Base-by-base conservation (phyloP, 768 basidiomycete genomes). In the Albatrellus ellisii region DNA sequence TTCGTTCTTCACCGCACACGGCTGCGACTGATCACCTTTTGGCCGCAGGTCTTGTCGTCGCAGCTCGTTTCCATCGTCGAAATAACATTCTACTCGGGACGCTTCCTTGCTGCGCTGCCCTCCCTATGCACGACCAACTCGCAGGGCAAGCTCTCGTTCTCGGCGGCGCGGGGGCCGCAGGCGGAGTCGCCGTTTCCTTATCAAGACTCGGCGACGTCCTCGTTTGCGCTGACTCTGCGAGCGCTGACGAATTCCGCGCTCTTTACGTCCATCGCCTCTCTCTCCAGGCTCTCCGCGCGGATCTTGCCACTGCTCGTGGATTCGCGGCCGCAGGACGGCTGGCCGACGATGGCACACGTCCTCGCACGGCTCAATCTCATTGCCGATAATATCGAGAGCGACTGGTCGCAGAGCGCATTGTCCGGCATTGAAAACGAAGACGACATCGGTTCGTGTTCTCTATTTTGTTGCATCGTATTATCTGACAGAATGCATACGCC, bases 71-170 rank as follows among this genome's bases (percentile, higher is more conserved):
- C 69, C 0, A 69, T 69, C 8, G 69, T 81, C 42, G 61, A 67
- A 18, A 59, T 67, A n/a, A 58, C 77, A 0, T 82, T 82, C 52
- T 62, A 62, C 8, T 61, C 65, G 10, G 80, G 81, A 15, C 56
- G 60, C 3, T 81, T 80, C 52, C 55, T 82, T 18, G 61, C 66
- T 1, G 53, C 61, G 4, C 59, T 69, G 18, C n/a, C 66, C 52
- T 59, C n/a, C 47, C 43, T 55, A 52, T 25, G 59, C 61, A 41
- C 31, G 61, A 55, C 25, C 21, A 34, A 42, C 26, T 33, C 44
- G 12, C 34, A 46, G n/a, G 50, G 43, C 9, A 48, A 40, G 25
- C 26, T 56, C 14, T 25, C 39, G 8, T n/a, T n/a, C 21, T 45
- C 33, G 33, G 35, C 26, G 26, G 11, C 43, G 35, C 20, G 11